phyloP scores from a whole-genome alignment of 2,329 filamentous ascomycete species.

The Hymenoscyphus albidus region DNA sequence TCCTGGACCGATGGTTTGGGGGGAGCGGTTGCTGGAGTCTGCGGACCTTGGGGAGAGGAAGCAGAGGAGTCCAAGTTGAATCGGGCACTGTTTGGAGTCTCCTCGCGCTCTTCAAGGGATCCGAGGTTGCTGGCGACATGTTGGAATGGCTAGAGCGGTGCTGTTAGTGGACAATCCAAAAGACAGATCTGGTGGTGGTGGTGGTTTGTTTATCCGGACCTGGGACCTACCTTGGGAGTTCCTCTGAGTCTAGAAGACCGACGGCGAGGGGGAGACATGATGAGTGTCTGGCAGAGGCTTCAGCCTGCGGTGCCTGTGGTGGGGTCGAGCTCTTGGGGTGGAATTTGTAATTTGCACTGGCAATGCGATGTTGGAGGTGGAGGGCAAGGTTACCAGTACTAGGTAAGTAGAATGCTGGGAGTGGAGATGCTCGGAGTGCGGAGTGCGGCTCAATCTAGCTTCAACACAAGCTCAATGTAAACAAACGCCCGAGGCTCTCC shows the following conservation, averaged over 20 bases:
- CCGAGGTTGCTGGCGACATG: slow-evolving; percentile 25
- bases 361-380: slow-evolving; percentile 2
- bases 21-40: slow-evolving; percentile 60
- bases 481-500: neutral
- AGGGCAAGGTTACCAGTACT: neutral
- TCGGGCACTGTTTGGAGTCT: slow-evolving; percentile 23
- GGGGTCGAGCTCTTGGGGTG: slow-evolving; percentile 1
- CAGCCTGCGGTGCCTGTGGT: neutral
- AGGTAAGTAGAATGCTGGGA: neutral
- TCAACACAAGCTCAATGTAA: neutral
- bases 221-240: slow-evolving; percentile 25
- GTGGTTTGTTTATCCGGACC: slow-evolving; percentile 25
- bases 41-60: slow-evolving; percentile 29
- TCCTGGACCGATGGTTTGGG: slow-evolving; percentile 71
- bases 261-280: slow-evolving; percentile 32
- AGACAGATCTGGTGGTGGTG: slow-evolving; percentile 7
- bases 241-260: slow-evolving; percentile 34
- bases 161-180: slow-evolving; percentile 16
- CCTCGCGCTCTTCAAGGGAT: slow-evolving; percentile 33
- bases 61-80: slow-evolving; percentile 25
- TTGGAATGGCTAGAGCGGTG: neutral
- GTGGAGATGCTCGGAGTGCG: neutral
- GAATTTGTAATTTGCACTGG: slow-evolving; percentile 3
- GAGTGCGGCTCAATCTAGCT: neutral
- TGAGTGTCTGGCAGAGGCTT: slow-evolving; percentile 3